These are phyloP conservation scores for Pleurotus sapidus DNA, from an alignment of 768 basidiomycete genomes.

Conservation along the genomic window DNA sequence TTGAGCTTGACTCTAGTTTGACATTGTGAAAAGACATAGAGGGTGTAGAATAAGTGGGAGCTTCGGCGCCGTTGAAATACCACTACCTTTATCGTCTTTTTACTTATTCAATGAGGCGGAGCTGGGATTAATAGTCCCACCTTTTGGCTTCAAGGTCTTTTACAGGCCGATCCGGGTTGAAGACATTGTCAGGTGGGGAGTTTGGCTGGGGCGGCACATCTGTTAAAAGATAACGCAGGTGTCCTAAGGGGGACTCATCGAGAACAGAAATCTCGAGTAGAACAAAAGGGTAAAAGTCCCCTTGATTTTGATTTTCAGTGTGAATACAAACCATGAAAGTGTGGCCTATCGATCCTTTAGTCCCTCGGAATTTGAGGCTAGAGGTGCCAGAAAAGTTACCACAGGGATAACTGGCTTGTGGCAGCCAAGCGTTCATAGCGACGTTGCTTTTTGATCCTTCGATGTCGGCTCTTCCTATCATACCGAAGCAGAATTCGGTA, in stretches of 20 bases:
- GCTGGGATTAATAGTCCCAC: no score
- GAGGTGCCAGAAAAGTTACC: conserved; percentile 80
- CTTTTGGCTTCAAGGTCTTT: no score
- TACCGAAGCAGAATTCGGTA: conserved; percentile 44
- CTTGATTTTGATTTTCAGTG: conserved; percentile 83
- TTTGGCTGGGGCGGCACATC: no score
- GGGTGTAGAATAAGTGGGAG: no score
- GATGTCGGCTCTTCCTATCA: conserved; percentile 78
- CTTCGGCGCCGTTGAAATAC: no score
- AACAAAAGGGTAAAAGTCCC: conserved; percentile 77
- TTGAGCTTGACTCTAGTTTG: no score
- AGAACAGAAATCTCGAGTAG: conserved; percentile 29
- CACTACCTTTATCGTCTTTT: no score
- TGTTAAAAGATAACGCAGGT: no score
- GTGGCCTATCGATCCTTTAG: conserved; percentile 83
- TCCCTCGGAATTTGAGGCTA: conserved; percentile 76
- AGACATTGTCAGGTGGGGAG: no score
- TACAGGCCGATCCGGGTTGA: no score
- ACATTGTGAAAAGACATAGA: no score
- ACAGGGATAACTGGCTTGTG: conserved; percentile 81
- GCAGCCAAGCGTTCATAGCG: conserved; percentile 60
- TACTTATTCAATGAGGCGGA: no score
- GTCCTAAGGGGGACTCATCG: conserved; percentile 77
- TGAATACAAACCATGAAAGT: conserved; percentile 82
- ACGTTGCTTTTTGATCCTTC: conserved; percentile 39